These are phyloP conservation scores for Pleurotus djamor DNA, from an alignment of 768 basidiomycete species.

Conservation along the genomic window DNA sequence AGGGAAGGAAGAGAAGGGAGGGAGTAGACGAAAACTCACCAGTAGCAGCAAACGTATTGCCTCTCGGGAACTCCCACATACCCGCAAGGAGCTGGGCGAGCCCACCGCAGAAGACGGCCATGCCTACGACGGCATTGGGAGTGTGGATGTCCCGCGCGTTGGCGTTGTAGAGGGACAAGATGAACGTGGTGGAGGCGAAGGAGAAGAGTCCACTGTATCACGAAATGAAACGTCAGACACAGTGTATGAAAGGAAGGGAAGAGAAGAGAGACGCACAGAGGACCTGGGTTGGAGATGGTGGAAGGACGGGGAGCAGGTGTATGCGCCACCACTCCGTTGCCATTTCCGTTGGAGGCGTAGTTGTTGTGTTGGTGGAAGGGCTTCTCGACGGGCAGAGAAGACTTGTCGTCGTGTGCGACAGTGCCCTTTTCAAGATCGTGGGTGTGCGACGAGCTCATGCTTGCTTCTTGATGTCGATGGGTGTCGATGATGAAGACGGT, in stretches of 20 bases:
- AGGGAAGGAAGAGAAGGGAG: too few relatives aligned
- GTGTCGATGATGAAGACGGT: too few relatives aligned
- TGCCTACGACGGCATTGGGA: constrained; percentile 70
- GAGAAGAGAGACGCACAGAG: constrained; percentile 36
- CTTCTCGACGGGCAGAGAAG: background rate
- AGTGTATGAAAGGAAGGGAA: background rate
- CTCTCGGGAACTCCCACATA: constrained; percentile 71
- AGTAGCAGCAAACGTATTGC: constrained; percentile 65
- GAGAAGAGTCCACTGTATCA: constrained; percentile 67
- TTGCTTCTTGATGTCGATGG: too few relatives aligned
- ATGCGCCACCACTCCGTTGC: constrained; percentile 7
- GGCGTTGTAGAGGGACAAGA: constrained; percentile 74
- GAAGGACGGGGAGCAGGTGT: constrained; percentile 21
- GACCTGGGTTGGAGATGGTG: constrained; percentile 58
- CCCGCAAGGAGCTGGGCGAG: constrained; percentile 80
- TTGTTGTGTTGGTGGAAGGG: background rate
- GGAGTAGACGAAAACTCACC: constrained; percentile 33
- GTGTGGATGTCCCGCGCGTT: constrained; percentile 47
- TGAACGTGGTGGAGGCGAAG: constrained; percentile 82
- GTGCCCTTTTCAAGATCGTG: background rate
- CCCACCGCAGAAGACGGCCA: constrained; percentile 45
- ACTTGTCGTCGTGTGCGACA: background rate
- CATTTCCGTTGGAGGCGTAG: background rate
- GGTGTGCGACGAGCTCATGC: background rate
- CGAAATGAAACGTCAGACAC: constrained; percentile 5